Base-by-base conservation (phyloP, 495 filamentous ascomycete genomes). In the Xylaria scruposa region DNA sequence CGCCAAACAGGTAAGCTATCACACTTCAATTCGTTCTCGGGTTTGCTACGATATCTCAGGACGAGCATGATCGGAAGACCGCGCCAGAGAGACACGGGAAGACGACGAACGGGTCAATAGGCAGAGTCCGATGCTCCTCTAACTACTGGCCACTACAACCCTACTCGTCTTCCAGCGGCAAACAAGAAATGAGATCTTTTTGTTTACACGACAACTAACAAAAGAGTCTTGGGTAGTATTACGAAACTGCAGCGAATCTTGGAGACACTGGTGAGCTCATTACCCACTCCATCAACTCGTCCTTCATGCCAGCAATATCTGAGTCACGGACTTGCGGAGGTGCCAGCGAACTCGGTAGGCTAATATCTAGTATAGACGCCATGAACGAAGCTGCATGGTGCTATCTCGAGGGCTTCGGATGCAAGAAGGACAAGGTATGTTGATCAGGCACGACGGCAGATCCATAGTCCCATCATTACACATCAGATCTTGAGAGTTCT, bases 331-430 rank as follows among this genome's bases (percentile, higher is more conserved):
- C 46, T 58, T 24, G 62, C 62, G 63, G 71, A 69, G 72, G 67
- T 63, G 69, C 38, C 67, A 72, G 31, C 54, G 56, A 62, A 65
- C 58, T 68, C 53, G 64, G 72, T 73, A 72, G 72, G 74, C 76
- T 64, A 68, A 75, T 75, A 12, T 66, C 65, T 53, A 62, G 66
- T 60, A 65, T 74, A 88, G 96, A 99, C 85, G 97, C 95, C 58
- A 97, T 98, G 94, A 97, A 97, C 79, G 95, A 97, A 80, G 91
- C 91, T 74, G 96, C 91, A 31, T 97, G 94, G 94, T 99, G 97
- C 82, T 98, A 97, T 84, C 80, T 95, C 24, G 92, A 97, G 77
- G 96, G 96, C 15, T 97, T 97, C 81, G 96, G 96, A 31, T 93
- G 92, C 70, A 94, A 93, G 81, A 99, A 98, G 81, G 94, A 98